Base-by-base conservation (phyloP, 805 yeast genomes). In the Sungouiella thailandica region DNA sequence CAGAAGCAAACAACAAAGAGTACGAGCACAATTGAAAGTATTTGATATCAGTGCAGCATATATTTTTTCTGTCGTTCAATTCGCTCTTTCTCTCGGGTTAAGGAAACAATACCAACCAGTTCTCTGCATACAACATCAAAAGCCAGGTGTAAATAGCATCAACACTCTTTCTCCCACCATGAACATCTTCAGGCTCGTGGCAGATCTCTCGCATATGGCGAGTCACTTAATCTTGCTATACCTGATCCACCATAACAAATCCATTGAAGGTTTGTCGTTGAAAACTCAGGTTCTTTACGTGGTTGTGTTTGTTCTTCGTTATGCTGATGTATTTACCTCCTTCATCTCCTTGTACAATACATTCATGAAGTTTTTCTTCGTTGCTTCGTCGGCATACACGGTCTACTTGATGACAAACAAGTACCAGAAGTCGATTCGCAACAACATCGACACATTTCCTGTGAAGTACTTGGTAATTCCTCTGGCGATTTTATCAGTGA, bases 261-360 rank as follows among this genome's bases (percentile, higher is more conserved):
- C 94, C 5, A 78, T 83, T 29, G 74, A 78, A 19, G 98, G 98
- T 28, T 74, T 93, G 31, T 88, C 97, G 1, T 64, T 85, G 53
- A 90, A 90, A 62, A 85, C 97, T 0, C 97, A 93, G 56, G 64
- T 74, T 1, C 64, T 90, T 25, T 93, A 90, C 57, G 77, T 74
- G 27, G 43, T 80, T 20, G 95, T 87, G 13, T 88, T 77, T 49
- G 53, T 76, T 27, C 70, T 88, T 10, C 74, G 96, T 41, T 88
- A 87, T 57, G 44, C 83, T 38, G 88, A 83, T 57, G 54, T 79
- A 39, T 56, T 80, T 38, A 62, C 65, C 57, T 68, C 66, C 33
- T 83, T 65, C 61, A 60, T 72, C 14, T 80, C 94, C 2, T 36
- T 82, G 2, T 90, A 93, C 70, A 87, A 83, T 62, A 65, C 84